Base-by-base conservation (phyloP, 2,329 filamentous ascomycete species). In the Colletotrichum eremochloae region DNA sequence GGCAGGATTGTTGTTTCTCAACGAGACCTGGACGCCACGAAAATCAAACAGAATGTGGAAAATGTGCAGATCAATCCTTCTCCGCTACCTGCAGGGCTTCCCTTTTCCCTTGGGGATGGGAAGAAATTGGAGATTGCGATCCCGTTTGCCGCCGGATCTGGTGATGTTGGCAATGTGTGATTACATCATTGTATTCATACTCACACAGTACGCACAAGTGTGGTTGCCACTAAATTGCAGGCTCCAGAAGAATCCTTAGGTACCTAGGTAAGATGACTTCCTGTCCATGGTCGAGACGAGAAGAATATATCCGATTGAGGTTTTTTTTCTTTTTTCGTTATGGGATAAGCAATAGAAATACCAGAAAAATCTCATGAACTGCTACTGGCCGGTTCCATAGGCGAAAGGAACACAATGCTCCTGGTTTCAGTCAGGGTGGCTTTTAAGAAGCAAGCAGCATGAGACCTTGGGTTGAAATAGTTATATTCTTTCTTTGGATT, bases 1-100 rank as follows among this genome's bases (percentile, higher is more conserved):
- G 14, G 5, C n/a, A 3, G 33, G 20, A 15, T 36, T 6, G 18
- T 18, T 8, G 12, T 29, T 58, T 58, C 36, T 15, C 2, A 14
- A 40, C 2, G 12, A 15, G 33, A 29, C 5, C 7, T 11, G 8
- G 53, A 24, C 6, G 33, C 2, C 11, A 38, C 2, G 18, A 0
- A 11, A 9, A 12, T 1, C 3, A 38, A 15, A 4, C 1, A n/a
- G 20, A 33, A 7, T 2, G 5, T 1, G 5, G 4, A 15, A 0
- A 11, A 40, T 5, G 9, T 12, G 20, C 20, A 40, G 5, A 11
- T 5, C 1, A 6, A 2, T 8, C 8, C 12, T 18, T 7, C 14
- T 42, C n/a, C 20, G 2, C 8, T 18, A n/a, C 24, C 11, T 4
- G 55, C 18, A 58, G 55, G 55, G 6, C 15, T 11, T 42, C 14